These are phyloP conservation scores for Gossypium rotundifolium DNA, from an alignment of 345 rosid genomes.

Conservation along the genomic window DNA sequence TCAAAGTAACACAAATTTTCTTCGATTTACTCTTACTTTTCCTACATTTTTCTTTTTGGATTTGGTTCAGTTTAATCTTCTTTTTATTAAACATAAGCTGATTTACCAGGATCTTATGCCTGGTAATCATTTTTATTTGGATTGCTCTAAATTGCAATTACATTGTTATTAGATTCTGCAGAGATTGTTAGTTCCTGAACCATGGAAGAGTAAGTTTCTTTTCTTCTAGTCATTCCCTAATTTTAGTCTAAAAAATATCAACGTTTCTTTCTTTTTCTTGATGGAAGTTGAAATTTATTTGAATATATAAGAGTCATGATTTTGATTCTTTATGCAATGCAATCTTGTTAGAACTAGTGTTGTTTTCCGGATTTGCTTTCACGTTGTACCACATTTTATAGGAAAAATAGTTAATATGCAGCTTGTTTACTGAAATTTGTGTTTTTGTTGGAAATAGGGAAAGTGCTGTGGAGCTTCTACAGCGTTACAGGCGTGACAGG, in stretches of 20 bases:
- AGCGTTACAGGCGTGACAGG: slow-evolving; percentile 87
- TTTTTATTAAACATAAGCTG: not conserved
- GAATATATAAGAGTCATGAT: not conserved
- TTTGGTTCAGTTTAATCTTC: not conserved
- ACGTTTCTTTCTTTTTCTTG: not conserved
- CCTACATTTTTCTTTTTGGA: not conserved
- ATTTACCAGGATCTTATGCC: not conserved
- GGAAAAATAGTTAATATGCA: no score
- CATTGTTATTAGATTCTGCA: not conserved
- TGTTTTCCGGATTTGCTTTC: not conserved
- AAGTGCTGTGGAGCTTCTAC: slow-evolving; percentile 65
- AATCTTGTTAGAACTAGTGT: not conserved
- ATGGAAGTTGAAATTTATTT: not conserved
- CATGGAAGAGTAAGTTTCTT: slow-evolving; percentile 10
- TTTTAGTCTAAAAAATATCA: not conserved
- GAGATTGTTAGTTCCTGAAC: not conserved
- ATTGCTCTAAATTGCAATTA: not conserved
- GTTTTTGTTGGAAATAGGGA: slow-evolving; percentile 38
- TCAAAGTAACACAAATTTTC: not conserved
- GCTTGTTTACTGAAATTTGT: not conserved
- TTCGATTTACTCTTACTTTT: not conserved
- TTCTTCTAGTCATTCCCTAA: not conserved
- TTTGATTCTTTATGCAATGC: not conserved
- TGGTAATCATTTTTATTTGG: not conserved
- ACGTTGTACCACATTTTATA: not conserved